Conservation (phyloP, 2,329 filamentous ascomycete genomes). For the Colletotrichum cuscutae region DNA sequence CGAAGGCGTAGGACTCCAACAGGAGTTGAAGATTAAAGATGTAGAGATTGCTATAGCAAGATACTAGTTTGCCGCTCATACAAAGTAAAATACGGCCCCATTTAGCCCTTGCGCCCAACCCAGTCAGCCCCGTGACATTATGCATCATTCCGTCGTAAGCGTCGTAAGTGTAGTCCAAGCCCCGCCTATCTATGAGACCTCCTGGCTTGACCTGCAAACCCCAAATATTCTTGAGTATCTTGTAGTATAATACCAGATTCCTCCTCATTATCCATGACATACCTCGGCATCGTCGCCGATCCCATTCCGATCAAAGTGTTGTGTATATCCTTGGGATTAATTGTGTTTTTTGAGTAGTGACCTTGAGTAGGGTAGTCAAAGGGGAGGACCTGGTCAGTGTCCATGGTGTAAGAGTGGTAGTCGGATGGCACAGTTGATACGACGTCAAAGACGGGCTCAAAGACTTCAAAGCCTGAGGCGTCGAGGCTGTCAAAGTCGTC, state of each 20-base stretch:
- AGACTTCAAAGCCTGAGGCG: conserved; percentile 18
- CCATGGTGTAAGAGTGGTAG: conserved; percentile 32
- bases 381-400: conserved; percentile 21
- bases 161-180: too few relatives aligned
- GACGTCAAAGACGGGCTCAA: conserved; percentile 32
- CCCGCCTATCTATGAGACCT: conserved; percentile 4
- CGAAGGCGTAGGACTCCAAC: not conserved
- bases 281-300: conserved; percentile 23
- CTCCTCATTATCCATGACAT: conserved; percentile 23
- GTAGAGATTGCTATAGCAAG: not conserved
- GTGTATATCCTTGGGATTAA: conserved; percentile 31
- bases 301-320: conserved; percentile 29
- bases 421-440: conserved; percentile 30
- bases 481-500: conserved; percentile 28
- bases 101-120: not conserved
- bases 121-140: not conserved
- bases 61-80: not conserved
- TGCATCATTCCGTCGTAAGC: not conserved
- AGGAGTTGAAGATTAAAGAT: not conserved
- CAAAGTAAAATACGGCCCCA: not conserved
- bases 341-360: conserved; percentile 27
- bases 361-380: conserved; percentile 21
- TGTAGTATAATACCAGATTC: conserved; percentile 27
- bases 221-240: conserved; percentile 31
- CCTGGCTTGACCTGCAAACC: conserved; percentile 6